A percentile compares a stretch with the other conserved stretches of the same genome.
Evolutionary conservation across 495 filamentous ascomycete genomes (phyloP).

Genomic region (Penicillium verhagenii): DNA sequence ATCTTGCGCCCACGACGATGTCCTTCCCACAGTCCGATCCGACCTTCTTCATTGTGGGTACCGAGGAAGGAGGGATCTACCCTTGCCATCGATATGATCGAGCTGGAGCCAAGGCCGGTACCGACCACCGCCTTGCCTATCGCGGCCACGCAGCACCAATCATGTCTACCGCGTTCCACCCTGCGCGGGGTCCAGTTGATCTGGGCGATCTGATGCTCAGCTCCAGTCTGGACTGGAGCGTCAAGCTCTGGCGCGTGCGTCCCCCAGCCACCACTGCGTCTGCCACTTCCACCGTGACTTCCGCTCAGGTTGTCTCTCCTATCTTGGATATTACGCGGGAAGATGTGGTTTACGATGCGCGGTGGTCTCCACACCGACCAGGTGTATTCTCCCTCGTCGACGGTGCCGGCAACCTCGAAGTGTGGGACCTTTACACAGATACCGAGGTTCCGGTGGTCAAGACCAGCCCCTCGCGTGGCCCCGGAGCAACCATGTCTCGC

Average conservation of each 20-base stretch:
- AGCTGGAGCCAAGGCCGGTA: constrained; percentile 92
- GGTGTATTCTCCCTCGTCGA: constrained; percentile 93
- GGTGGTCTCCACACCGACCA: constrained; percentile 88
- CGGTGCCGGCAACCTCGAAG: constrained; percentile 85
- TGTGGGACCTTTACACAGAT: constrained; percentile 93
- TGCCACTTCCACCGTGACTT: constrained; percentile 37
- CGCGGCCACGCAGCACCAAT: constrained; percentile 88
- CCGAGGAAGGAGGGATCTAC: constrained; percentile 93
- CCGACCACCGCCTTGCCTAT: constrained; percentile 82
- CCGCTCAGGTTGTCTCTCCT: constrained; percentile 56
- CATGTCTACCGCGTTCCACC: constrained; percentile 95
- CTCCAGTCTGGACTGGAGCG: constrained; percentile 88
- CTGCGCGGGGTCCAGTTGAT: constrained; percentile 83
- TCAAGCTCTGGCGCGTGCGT: constrained; percentile 92
- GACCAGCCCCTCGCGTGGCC: constrained; percentile 63
- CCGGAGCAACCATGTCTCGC: constrained; percentile 57
- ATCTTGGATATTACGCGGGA: constrained; percentile 88
- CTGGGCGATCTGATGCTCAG: constrained; percentile 92
- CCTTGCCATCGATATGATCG: constrained; percentile 96
- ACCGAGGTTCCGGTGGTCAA: constrained; percentile 85
- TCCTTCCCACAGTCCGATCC: constrained; percentile 94
- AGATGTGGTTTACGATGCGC: constrained; percentile 93
- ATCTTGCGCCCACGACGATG: constrained; percentile 93
- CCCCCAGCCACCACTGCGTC: constrained; percentile 57
- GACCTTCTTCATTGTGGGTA: constrained; percentile 95